Base-by-base conservation (phyloP, 129 eudicot species). In the Chrysanthemum lavandulifolium region DNA sequence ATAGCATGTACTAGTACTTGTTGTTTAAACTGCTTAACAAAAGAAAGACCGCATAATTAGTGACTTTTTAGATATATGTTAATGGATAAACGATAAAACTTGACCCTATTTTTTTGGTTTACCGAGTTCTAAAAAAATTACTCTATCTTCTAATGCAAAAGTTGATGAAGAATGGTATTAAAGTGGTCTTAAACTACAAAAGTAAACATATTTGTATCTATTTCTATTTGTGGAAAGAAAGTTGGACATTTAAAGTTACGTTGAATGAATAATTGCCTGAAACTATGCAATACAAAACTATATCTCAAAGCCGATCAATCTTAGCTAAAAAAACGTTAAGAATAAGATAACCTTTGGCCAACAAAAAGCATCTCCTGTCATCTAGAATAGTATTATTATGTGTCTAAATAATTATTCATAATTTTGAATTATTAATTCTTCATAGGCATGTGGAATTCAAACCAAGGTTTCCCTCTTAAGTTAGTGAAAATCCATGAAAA, bases 1-100 rank as follows among this genome's bases (percentile, higher is more conserved):
- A 52, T 51, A 13, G 2, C 31, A 40, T 40, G 45, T 40, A 40
- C 45, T 40, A 40, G 45, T 40, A 40, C 45, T 40, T 40, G 45
- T 40, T 40, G 45, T 13, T 45, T 25, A 48, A 49, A 58, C 55
- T 19, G 1, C 3, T 12, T 59, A 47, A 67, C 69, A 29, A 33
- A 68, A 59, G 62, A 76, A 76, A 68, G 23, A 61, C 58, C 27
- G 49, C 29, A 69, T 77, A 19, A 60, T 21, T 40, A 68, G 47
- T 76, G 70, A 60, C 15, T 67, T 19, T 19, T 1, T 23, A n/a
- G 78, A 52, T 53, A 67, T 4, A 47, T 75, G 45, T 40, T 75
- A 75, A 55, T n/a, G 67, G 73, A 55, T 66, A 75, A 55, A 75
- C 31, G 67, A 31, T 47, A 76, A 76, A 67, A 6, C 57, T 65